Evolutionary conservation across 805 yeast species (phyloP).

Genomic region (Barnettozyma salicaria): DNA sequence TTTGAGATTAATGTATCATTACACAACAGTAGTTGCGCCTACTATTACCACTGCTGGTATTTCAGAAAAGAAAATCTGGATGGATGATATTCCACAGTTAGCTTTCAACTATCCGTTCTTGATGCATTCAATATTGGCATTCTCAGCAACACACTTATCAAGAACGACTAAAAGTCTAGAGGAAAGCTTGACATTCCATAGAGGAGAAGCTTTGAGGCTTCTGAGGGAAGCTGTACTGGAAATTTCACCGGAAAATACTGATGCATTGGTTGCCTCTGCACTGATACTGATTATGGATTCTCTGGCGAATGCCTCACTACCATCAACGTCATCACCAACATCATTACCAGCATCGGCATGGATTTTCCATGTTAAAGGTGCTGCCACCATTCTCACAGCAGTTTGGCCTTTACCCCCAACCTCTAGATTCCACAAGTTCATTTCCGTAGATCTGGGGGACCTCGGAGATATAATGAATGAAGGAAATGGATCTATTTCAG

Average conservation of each 20-base stretch:
- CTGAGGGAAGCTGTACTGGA: constrained; percentile 81
- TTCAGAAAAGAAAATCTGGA: constrained; percentile 81
- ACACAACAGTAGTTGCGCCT: constrained; percentile 75
- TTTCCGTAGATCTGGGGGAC: constrained; percentile 86
- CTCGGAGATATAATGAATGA: constrained; percentile 56
- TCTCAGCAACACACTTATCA: constrained; percentile 87
- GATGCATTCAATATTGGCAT: constrained; percentile 88
- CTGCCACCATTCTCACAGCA: constrained; percentile 90
- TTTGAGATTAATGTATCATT: constrained; percentile 79
- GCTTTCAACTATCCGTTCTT: constrained; percentile 85
- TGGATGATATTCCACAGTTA: constrained; percentile 76
- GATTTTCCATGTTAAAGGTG: constrained; percentile 96
- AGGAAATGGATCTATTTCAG: constrained; percentile 39
- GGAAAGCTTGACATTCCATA: constrained; percentile 75
- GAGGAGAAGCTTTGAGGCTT: constrained; percentile 79
- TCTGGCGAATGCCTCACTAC: constrained; percentile 77
- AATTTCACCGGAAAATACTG: constrained; percentile 80
- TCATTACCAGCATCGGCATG: constrained; percentile 90
- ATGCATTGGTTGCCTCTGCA: constrained; percentile 90
- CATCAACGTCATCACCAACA: constrained; percentile 28
- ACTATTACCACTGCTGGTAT: constrained; percentile 90
- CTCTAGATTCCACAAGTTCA: constrained; percentile 60
- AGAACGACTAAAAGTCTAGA: constrained; percentile 71
- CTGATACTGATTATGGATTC: constrained; percentile 88
- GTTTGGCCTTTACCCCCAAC: constrained; percentile 85